Evolutionary conservation across 1,284 basidiomycete species (phyloP).

Genomic region (Trichosporon coremiiforme): DNA sequence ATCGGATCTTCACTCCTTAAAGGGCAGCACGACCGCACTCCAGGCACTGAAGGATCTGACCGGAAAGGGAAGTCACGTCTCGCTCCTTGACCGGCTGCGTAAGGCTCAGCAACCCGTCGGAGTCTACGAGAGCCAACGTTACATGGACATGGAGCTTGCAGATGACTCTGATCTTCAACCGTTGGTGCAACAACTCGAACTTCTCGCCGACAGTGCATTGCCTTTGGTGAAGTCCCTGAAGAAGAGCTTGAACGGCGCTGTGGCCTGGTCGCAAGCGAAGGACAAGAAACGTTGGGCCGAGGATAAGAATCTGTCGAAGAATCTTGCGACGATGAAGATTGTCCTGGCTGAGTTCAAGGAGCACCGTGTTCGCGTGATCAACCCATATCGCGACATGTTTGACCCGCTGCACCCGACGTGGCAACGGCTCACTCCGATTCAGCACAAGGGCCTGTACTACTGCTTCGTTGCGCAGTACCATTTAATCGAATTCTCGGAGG

Average conservation of each 20-base stretch:
- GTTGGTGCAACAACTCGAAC: conserved; percentile 61
- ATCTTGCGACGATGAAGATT: conserved; percentile 17
- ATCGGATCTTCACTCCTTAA: not conserved
- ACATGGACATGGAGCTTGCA: conserved; percentile 68
- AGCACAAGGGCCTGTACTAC: conserved; percentile 60
- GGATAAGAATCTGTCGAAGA: not conserved
- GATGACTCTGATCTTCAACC: conserved; percentile 57
- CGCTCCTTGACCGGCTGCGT: conserved; percentile 48
- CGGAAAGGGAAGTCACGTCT: conserved; percentile 42
- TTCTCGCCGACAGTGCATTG: conserved; percentile 65
- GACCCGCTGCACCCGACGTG: conserved; percentile 55
- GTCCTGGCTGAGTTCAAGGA: conserved; percentile 59
- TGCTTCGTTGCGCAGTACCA: conserved; percentile 75
- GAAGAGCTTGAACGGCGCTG: conserved; percentile 38
- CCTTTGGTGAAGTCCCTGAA: conserved; percentile 56
- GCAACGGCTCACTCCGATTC: conserved; percentile 26
- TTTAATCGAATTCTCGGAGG: conserved; percentile 62
- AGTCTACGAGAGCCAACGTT: conserved; percentile 75
- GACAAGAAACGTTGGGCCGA: conserved; percentile 15
- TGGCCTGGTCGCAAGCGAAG: conserved; percentile 35
- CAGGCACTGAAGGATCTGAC: conserved; percentile 3
- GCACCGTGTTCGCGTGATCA: conserved; percentile 63
- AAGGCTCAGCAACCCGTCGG: conserved; percentile 67
- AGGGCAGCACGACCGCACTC: not conserved
- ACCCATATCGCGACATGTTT: conserved; percentile 69